phyloP scores from a whole-genome alignment of 352 stramenopile genomes.

The Pythium scleroteichum region DNA sequence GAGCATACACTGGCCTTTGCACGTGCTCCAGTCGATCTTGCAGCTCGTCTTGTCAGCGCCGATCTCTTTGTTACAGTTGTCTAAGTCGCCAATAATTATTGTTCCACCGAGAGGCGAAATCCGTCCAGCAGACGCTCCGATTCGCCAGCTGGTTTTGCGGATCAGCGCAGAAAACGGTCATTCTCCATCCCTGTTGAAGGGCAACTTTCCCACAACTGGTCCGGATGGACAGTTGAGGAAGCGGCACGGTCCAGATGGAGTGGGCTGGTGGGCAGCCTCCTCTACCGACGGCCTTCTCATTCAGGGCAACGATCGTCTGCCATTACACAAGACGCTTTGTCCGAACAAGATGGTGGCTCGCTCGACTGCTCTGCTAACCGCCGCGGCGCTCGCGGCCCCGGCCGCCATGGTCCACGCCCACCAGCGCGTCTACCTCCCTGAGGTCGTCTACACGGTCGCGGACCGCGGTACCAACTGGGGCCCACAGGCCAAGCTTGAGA shows the following conservation, averaged over 20 bases:
- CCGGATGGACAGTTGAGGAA: neutral
- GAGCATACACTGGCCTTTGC: slow-evolving; percentile 24
- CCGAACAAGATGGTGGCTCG: neutral
- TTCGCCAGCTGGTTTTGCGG: neutral
- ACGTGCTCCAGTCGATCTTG: slow-evolving; percentile 26
- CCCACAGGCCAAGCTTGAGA: slow-evolving; percentile 49
- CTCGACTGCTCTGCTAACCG: neutral
- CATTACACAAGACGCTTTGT: neutral
- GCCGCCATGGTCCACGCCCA: slow-evolving; percentile 7
- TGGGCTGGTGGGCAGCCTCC: neutral
- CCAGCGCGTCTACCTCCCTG: slow-evolving; percentile 12
- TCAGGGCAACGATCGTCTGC: neutral
- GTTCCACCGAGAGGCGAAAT: too few species aligned
- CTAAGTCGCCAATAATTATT: too few species aligned
- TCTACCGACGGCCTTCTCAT: neutral
- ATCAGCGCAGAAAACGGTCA: neutral
- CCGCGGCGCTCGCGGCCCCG: neutral
- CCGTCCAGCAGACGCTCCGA: neutral
- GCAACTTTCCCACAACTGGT: neutral
- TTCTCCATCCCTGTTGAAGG: too few species aligned
- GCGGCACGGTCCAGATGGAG: neutral
- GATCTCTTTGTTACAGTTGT: slow-evolving; percentile 28
- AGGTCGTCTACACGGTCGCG: slow-evolving; percentile 17
- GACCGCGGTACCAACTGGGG: slow-evolving; percentile 17
- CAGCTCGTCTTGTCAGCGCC: slow-evolving; percentile 27